These are phyloP conservation scores for Chaetomiaceae sp. DNA, from an alignment of 2,329 filamentous ascomycete species.

Conservation along the genomic window DNA sequence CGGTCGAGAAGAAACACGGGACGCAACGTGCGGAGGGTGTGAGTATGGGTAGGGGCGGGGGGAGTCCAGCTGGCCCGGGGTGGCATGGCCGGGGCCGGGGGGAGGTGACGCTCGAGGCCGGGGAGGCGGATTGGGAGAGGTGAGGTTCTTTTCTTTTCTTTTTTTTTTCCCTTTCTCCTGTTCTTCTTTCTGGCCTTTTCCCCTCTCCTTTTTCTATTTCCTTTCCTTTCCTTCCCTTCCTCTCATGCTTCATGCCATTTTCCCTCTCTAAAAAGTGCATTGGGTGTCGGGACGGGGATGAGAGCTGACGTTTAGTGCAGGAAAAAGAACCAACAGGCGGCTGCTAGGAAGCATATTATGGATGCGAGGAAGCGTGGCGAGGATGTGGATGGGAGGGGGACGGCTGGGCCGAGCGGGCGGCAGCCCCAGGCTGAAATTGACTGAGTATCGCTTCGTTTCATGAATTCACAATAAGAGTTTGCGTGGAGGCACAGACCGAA, in stretches of 20 bases:
- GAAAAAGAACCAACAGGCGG: slow-evolving; percentile 23
- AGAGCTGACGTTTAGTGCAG: slow-evolving; percentile 5
- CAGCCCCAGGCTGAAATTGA: slow-evolving; percentile 12
- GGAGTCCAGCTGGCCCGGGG: not conserved
- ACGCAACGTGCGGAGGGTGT: not conserved
- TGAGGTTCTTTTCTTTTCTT: slow-evolving; percentile 2
- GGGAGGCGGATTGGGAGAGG: slow-evolving; percentile 25
- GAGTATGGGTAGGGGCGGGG: not conserved
- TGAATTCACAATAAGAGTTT: too few relatives aligned
- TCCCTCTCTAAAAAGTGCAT: too few relatives aligned
- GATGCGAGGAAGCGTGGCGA: slow-evolving; percentile 16
- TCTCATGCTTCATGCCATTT: too few relatives aligned
- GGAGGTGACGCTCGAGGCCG: slow-evolving; percentile 19
- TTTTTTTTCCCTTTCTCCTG: not conserved
- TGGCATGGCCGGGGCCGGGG: slow-evolving; percentile 19
- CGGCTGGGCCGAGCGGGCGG: slow-evolving; percentile 7
- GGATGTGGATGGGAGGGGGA: slow-evolving; percentile 20
- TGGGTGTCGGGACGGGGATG: not conserved
- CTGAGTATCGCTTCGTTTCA: too few relatives aligned
- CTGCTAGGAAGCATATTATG: slow-evolving; percentile 19
- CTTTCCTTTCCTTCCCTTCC: too few relatives aligned
- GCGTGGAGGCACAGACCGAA: too few relatives aligned
- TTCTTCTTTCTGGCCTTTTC: not conserved
- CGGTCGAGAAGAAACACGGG: not conserved
- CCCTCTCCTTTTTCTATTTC: too few relatives aligned